These are phyloP conservation scores for Fusarium sp. DNA, from an alignment of 2,329 filamentous ascomycete genomes.

Conservation along the genomic window DNA sequence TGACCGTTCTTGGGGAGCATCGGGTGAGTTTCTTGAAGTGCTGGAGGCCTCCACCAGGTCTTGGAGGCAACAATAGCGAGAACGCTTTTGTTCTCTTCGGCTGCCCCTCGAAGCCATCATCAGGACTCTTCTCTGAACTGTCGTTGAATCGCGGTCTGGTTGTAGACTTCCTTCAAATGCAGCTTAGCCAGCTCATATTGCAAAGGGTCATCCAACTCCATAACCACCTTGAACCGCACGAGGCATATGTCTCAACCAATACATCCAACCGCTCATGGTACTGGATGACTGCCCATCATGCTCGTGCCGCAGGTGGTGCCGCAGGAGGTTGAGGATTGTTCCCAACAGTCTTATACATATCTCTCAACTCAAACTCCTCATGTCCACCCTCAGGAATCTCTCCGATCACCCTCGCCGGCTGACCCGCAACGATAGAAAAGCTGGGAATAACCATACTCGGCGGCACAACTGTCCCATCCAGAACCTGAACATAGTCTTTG, in stretches of 20 bases:
- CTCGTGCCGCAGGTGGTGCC: slow-evolving; percentile 44
- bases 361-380: slow-evolving; percentile 72
- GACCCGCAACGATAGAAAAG: slow-evolving; percentile 89
- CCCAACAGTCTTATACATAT: slow-evolving; percentile 72
- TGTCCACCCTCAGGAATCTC: slow-evolving; percentile 80
- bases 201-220: no score
- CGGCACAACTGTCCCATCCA: slow-evolving; percentile 86
- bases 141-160: neutral
- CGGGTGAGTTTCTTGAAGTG: no score
- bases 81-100: neutral
- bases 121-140: neutral
- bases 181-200: neutral
- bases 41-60: neutral
- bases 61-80: neutral
- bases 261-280: neutral
- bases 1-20: neutral
- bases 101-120: neutral
- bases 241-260: neutral
- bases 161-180: neutral
- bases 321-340: slow-evolving; percentile 60
- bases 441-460: slow-evolving; percentile 92
- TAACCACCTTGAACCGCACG: neutral
- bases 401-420: slow-evolving; percentile 81
- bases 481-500: slow-evolving; percentile 90
- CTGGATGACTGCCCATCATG: neutral